Evolutionary conservation across 2,329 filamentous ascomycete species (phyloP).

Genomic region (Biscogniauxia mediterranea): DNA sequence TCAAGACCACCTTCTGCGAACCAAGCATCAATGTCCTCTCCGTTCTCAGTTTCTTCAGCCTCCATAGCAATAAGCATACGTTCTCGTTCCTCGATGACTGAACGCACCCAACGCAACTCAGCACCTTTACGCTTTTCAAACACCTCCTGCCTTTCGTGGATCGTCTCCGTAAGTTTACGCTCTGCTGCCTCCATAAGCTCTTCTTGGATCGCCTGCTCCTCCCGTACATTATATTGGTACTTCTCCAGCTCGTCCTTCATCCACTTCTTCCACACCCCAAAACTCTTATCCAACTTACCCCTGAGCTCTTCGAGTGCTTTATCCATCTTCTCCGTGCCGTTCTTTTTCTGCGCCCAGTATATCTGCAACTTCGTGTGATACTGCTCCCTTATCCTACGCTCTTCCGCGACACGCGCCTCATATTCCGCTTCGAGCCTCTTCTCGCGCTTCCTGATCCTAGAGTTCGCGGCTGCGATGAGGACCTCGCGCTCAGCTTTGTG

Average conservation of each 20-base stretch:
- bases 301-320: slow-evolving; percentile 36
- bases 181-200: slow-evolving; percentile 44
- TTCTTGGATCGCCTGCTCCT: slow-evolving; percentile 39
- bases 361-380: slow-evolving; percentile 40
- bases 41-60: slow-evolving; percentile 42
- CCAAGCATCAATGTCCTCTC: slow-evolving; percentile 27
- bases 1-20: slow-evolving; percentile 20
- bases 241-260: slow-evolving; percentile 39
- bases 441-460: slow-evolving; percentile 36
- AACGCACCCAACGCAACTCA: slow-evolving; percentile 47
- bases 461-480: slow-evolving; percentile 25
- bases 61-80: slow-evolving; percentile 43
- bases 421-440: slow-evolving; percentile 40
- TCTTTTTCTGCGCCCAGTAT: slow-evolving; percentile 38
- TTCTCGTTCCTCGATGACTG: slow-evolving; percentile 44
- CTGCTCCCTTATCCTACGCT: slow-evolving; percentile 42
- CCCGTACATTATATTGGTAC: slow-evolving; percentile 37
- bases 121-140: slow-evolving; percentile 36
- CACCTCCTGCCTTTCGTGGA: slow-evolving; percentile 32
- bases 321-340: slow-evolving; percentile 31
- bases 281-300: slow-evolving; percentile 41
- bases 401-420: slow-evolving; percentile 38
- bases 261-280: slow-evolving; percentile 41
- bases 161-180: slow-evolving; percentile 27
- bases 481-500: slow-evolving; percentile 35